Percentiles rank a stretch among this genome's conserved stretches.
Evolutionary conservation across 2,329 filamentous ascomycete genomes (phyloP).

Genomic region (Pestalotiopsis sp.): DNA sequence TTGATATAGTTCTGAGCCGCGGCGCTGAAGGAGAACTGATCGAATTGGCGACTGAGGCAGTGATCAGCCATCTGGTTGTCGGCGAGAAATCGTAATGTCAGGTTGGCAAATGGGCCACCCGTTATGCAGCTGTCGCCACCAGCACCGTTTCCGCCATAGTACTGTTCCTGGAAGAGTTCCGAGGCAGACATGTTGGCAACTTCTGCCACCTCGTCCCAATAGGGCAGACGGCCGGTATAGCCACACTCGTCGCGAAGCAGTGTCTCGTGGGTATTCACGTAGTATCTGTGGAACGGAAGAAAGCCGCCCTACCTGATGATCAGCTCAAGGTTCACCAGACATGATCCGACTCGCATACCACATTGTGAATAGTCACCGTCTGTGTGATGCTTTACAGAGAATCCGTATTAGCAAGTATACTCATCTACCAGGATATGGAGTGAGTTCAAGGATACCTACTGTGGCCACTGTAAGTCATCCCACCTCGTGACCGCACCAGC

Average conservation of each 20-base stretch:
- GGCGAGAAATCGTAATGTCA: slow-evolving; percentile 24
- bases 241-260: slow-evolving; percentile 33
- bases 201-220: slow-evolving; percentile 37
- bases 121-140: slow-evolving; percentile 28
- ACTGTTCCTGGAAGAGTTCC: slow-evolving; percentile 28
- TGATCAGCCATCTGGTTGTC: slow-evolving; percentile 14
- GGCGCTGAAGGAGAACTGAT: not conserved
- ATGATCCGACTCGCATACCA: slow-evolving; percentile 14
- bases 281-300: slow-evolving; percentile 37
- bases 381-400: slow-evolving; percentile 19
- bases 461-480: slow-evolving; percentile 34
- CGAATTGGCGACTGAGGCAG: slow-evolving; percentile 20
- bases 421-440: not conserved
- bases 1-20: not conserved
- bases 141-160: slow-evolving; percentile 32
- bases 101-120: slow-evolving; percentile 34
- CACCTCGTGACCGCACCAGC: slow-evolving; percentile 27
- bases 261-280: slow-evolving; percentile 30
- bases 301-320: slow-evolving; percentile 23
- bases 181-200: slow-evolving; percentile 27
- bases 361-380: slow-evolving; percentile 28
- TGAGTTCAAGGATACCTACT: slow-evolving; percentile 13
- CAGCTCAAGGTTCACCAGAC: not conserved
- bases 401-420: no score
- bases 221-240: slow-evolving; percentile 26